Evolutionary conservation across 169 alveolate species (phyloP).

Genomic region (Theileria equi): DNA sequence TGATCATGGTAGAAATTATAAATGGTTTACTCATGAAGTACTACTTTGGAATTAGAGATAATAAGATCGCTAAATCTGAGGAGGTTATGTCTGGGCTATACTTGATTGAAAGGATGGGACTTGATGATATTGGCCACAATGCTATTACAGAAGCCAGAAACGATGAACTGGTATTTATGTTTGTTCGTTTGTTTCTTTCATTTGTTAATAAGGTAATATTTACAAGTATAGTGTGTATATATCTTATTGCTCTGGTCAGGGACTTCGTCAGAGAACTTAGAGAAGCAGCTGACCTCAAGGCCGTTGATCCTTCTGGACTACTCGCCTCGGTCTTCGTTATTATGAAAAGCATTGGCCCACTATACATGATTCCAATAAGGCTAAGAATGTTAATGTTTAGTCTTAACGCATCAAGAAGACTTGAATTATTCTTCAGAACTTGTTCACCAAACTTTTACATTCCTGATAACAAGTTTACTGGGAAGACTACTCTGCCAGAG

Average conservation of each 20-base stretch:
- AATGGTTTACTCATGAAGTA: neutral
- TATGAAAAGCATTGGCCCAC: constrained; percentile 8
- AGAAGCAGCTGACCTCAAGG: constrained; percentile 5
- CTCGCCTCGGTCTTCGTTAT: constrained; percentile 9
- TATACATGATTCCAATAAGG: constrained; percentile 12
- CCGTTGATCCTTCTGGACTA: constrained; percentile 8
- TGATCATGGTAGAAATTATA: constrained; percentile 5
- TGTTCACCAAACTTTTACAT: constrained; percentile 53
- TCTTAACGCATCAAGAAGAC: constrained; percentile 13
- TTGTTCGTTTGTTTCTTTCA: constrained; percentile 1
- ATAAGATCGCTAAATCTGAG: constrained; percentile 2
- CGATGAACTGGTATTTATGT: constrained; percentile 31
- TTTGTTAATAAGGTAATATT: constrained; percentile 2
- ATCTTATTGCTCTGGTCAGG: neutral
- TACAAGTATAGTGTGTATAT: neutral
- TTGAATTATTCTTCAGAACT: constrained; percentile 1
- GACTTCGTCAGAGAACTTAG: neutral
- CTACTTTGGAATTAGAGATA: constrained; percentile 14
- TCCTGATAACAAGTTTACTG: neutral
- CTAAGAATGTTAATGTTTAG: constrained; percentile 1
- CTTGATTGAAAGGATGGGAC: constrained; percentile 10
- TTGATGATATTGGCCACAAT: constrained; percentile 17
- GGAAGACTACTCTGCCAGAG: neutral
- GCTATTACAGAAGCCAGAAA: constrained; percentile 1
- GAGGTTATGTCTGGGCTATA: constrained; percentile 16